A percentile compares a stretch with the other conserved stretches of the same genome.
phyloP scores from a whole-genome alignment of 2,329 filamentous ascomycete species.

The Macroventuria anomochaeta region DNA sequence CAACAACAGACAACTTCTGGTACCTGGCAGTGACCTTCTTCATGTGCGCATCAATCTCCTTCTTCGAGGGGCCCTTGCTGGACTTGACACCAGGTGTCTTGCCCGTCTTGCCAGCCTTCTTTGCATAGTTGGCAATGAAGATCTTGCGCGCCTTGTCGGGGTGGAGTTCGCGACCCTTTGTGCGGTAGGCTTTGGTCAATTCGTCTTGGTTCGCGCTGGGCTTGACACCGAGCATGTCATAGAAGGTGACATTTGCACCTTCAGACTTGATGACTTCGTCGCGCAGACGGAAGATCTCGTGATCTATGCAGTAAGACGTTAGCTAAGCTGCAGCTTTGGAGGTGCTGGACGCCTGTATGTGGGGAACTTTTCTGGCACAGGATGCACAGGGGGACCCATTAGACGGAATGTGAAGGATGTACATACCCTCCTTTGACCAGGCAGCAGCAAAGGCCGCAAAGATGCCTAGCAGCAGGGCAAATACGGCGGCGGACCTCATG shows the following conservation, averaged over 20 bases:
- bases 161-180: constrained; percentile 81
- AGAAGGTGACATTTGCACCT: constrained; percentile 84
- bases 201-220: constrained; percentile 80
- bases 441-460: constrained; percentile 74
- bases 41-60: constrained; percentile 77
- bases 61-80: constrained; percentile 72
- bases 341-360: constrained; percentile 20
- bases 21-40: constrained; percentile 85
- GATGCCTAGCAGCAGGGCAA: constrained; percentile 72
- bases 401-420: background rate
- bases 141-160: constrained; percentile 94
- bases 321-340: constrained; percentile 22
- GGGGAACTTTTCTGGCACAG: constrained; percentile 12
- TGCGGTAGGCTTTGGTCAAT: constrained; percentile 92
- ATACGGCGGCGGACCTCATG: constrained; percentile 72
- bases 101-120: constrained; percentile 54
- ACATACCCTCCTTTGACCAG: constrained; percentile 84
- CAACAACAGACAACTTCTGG: constrained; percentile 81
- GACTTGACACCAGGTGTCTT: constrained; percentile 66
- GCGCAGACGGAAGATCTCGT: constrained; percentile 94
- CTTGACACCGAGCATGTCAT: constrained; percentile 84
- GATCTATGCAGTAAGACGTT: constrained; percentile 64
- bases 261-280: constrained; percentile 82
- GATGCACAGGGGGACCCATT: constrained; percentile 3
- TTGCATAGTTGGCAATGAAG: constrained; percentile 71